These are phyloP conservation scores for Trichomonas vaginalis DNA, from an alignment of 208 protist genomes.

Conservation along the genomic window DNA sequence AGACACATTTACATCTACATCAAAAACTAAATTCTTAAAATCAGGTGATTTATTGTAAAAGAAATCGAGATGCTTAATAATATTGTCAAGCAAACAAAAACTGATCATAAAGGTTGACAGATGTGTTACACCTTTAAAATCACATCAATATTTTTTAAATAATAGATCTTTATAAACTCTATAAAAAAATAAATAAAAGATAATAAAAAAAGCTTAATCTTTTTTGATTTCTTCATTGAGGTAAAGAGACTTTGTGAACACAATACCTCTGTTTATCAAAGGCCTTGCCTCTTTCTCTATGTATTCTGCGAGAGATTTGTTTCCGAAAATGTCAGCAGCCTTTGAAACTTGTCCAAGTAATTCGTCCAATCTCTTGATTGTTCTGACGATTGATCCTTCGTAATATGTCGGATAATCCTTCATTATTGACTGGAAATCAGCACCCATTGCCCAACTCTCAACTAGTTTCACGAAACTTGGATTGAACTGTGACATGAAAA, in stretches of 20 bases:
- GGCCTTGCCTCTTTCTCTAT: constrained; percentile 66
- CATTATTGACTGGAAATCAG: not conserved
- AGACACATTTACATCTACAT: too few species aligned
- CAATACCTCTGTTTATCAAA: constrained; percentile 92
- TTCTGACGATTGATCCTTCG: not conserved
- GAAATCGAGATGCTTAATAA: too few species aligned
- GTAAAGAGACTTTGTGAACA: constrained; percentile 91
- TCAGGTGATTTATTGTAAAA: too few species aligned
- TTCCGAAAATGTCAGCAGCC: constrained; percentile 89
- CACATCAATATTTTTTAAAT: too few species aligned
- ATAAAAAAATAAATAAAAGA: too few species aligned
- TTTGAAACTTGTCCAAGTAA: constrained; percentile 54
- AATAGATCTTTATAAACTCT: too few species aligned
- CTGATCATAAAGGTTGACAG: too few species aligned
- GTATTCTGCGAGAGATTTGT: constrained; percentile 72
- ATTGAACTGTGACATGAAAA: not conserved
- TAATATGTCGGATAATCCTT: not conserved
- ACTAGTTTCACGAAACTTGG: not conserved
- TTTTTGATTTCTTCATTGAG: not conserved
- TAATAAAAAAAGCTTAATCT: too few species aligned
- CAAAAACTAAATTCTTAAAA: too few species aligned
- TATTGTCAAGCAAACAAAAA: too few species aligned
- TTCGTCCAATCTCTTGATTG: constrained; percentile 58
- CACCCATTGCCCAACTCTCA: not conserved
- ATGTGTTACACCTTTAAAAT: too few species aligned